Conservation (phyloP, 1,284 basidiomycete species). For the Phylloporus sp. region DNA sequence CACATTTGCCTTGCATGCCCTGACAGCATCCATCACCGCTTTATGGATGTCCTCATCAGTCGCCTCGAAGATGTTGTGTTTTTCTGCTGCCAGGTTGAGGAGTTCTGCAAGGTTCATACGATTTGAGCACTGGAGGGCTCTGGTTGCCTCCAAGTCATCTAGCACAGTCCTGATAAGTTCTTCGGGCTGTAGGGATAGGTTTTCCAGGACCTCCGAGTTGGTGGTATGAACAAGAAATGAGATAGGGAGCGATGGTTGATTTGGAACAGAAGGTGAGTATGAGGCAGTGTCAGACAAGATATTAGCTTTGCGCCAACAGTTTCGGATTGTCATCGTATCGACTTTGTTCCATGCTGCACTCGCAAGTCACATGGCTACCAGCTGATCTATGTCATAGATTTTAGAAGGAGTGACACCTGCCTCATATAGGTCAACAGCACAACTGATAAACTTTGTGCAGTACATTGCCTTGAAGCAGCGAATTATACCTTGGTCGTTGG, state of each 20-base stretch:
- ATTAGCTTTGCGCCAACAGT: conserved; percentile 18
- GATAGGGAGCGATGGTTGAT: background rate
- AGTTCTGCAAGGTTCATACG: background rate
- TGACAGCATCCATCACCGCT: background rate
- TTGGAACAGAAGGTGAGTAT: background rate
- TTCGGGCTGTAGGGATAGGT: no score
- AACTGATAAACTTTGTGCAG: background rate
- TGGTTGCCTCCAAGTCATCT: background rate
- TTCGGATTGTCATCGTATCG: conserved; percentile 7
- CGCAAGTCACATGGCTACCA: conserved; percentile 38
- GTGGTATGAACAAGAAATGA: background rate
- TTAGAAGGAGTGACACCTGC: conserved; percentile 24
- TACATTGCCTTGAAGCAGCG: conserved; percentile 6
- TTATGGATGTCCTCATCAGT: background rate
- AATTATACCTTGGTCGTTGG: conserved; percentile 8
- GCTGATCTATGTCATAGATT: conserved; percentile 41
- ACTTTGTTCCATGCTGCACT: conserved; percentile 13
- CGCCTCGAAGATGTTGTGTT: background rate
- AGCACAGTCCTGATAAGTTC: background rate
- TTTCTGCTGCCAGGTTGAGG: background rate
- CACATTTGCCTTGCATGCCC: background rate
- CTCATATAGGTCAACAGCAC: conserved; percentile 28
- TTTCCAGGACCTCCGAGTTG: no score
- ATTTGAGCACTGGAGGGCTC: background rate
- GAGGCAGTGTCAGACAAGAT: conserved; percentile 3